These are phyloP conservation scores for Tephrocybe sp. DNA, from an alignment of 768 basidiomycete species.

Conservation along the genomic window DNA sequence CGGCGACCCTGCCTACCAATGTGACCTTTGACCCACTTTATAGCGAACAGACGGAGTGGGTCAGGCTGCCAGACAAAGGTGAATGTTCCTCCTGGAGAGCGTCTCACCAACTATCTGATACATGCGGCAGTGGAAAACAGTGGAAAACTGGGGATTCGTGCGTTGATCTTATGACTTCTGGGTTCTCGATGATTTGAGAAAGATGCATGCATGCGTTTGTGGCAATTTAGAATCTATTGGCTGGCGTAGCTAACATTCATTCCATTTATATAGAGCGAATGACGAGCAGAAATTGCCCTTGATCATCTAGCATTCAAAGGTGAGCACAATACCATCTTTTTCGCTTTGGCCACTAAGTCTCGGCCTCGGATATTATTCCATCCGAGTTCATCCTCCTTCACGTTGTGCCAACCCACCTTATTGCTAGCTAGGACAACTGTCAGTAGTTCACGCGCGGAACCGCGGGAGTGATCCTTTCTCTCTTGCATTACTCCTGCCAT, in stretches of 20 bases:
- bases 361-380: not conserved
- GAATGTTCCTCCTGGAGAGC: not conserved
- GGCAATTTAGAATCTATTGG: not conserved
- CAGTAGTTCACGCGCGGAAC: slow-evolving; percentile 7
- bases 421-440: not conserved
- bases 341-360: not conserved
- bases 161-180: slow-evolving; percentile 2
- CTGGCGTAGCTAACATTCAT: not conserved
- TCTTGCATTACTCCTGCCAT: not conserved
- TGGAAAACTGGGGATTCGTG: not conserved
- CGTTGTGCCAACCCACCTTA: slow-evolving; percentile 6
- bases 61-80: not conserved
- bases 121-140: no score
- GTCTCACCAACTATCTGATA: not conserved
- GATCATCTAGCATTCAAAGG: not conserved
- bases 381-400: not conserved
- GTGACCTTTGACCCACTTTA: slow-evolving; percentile 2
- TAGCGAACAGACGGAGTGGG: not conserved
- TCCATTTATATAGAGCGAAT: not conserved
- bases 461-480: slow-evolving; percentile 7
- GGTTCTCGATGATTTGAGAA: not conserved
- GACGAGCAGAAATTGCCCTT: not conserved
- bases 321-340: no score
- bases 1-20: not conserved
- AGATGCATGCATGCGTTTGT: not conserved